Base-by-base conservation (phyloP, 164 flowering plant genomes). In the Euptelea pleiosperma region DNA sequence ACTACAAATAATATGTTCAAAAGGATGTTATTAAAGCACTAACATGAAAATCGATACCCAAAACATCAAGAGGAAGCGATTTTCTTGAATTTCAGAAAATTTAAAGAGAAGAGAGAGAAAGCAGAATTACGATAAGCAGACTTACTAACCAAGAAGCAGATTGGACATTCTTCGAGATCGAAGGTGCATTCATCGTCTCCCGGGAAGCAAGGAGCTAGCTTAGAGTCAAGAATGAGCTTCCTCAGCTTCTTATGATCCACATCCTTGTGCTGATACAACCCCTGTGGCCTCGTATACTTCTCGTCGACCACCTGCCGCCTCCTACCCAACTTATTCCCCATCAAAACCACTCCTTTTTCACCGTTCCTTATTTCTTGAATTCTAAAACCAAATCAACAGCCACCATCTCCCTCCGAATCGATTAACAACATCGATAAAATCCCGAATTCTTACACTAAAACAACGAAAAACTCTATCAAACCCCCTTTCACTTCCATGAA, bases 251-350 rank as follows among this genome's bases (percentile, higher is more conserved):
- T 93, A 30, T 82, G 82, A 77, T 93, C 99, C 41, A 93, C 95
- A 73, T 88, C 91, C 63, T 67, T 83, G 62, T 81, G 83, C 50
- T 79, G 83, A 68, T 88, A 90, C 73, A 93, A 68, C 48, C 97
- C 96, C 53, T 93, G 99, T 2, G 97, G 97, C 71, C 76, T 76
- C 10, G 96, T 93, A 56, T 82, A 90, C 76, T 77, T 88, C 69
- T 93, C 97, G 55, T 93, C 99, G 55, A 93, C 91, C 68, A 77
- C 84, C 57, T 88, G 92, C 55, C 89, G 66, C 71, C 80, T 76
- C 66, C 85, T 80, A 50, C 87, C 89, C 74, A 93, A 67, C 69
- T 82, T 88, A 83, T 93, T 93, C 67, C 99, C 99, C 99, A 93
- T 92, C 52, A 64, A 19, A 49, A 16, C 21, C 41, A 16, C 14